Conservation (phyloP, 2,329 filamentous ascomycete species). For the Colletotrichum salicis region DNA sequence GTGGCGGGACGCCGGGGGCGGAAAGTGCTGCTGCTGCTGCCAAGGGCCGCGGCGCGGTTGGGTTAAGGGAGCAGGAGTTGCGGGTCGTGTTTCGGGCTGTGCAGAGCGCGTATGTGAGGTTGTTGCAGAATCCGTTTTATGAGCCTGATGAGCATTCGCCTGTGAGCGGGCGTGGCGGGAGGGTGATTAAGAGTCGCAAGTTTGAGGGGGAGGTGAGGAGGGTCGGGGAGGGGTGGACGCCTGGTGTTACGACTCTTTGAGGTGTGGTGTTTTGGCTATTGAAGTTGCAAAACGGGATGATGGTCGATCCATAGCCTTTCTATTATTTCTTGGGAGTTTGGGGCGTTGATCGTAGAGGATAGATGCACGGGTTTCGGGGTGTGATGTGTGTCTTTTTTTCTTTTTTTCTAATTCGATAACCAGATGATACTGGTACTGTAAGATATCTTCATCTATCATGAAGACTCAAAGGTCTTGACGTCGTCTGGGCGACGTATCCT, state of each 20-base stretch:
- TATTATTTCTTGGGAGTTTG: constrained; percentile 8
- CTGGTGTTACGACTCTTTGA: constrained; percentile 73
- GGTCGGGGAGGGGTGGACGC: constrained; percentile 87
- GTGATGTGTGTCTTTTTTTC: background rate
- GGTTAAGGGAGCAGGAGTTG: constrained; percentile 85
- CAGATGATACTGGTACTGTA: constrained; percentile 4
- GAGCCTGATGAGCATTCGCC: constrained; percentile 85
- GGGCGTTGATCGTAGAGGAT: background rate
- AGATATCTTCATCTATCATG: background rate
- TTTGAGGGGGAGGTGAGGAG: constrained; percentile 86
- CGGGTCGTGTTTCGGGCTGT: constrained; percentile 91
- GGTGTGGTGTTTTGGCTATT: background rate
- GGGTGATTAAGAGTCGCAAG: constrained; percentile 81
- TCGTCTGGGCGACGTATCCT: background rate
- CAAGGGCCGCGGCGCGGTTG: constrained; percentile 62
- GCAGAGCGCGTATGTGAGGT: constrained; percentile 88
- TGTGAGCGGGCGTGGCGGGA: constrained; percentile 61
- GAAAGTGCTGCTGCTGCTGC: constrained; percentile 30
- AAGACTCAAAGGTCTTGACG: constrained; percentile 27
- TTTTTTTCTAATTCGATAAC: constrained; percentile 1
- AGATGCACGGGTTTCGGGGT: background rate
- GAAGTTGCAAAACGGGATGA: background rate
- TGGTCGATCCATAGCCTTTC: background rate
- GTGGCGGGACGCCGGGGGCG: background rate
- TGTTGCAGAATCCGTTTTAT: constrained; percentile 96